Evolutionary conservation across 768 basidiomycete species (phyloP).

Genomic region (Obba rivulosa): DNA sequence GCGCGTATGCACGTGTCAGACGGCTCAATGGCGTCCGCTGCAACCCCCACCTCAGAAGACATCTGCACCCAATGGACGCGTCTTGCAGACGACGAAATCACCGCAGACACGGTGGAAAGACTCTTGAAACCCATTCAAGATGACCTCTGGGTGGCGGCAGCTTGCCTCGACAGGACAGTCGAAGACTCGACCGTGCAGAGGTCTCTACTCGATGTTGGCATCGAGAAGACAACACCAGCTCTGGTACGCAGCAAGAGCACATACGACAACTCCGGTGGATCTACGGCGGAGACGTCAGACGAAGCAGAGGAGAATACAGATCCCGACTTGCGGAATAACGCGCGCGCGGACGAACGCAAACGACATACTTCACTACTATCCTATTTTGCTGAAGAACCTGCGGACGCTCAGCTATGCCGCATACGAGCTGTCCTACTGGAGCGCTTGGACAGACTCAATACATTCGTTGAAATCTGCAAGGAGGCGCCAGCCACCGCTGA

Average conservation of each 20-base stretch:
- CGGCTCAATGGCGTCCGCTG: conserved; percentile 16
- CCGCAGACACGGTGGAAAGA: conserved; percentile 39
- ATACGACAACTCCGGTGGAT: conserved; percentile 15
- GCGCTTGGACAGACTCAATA: conserved; percentile 64
- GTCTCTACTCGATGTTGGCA: conserved; percentile 55
- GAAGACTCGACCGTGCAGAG: conserved; percentile 51
- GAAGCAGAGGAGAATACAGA: neutral
- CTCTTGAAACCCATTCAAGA: conserved; percentile 49
- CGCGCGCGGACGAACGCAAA: conserved; percentile 18
- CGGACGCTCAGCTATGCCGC: conserved; percentile 59
- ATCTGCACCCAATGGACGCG: conserved; percentile 42
- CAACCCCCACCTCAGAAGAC: conserved; percentile 28
- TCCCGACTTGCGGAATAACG: conserved; percentile 1
- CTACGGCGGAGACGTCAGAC: conserved; percentile 14
- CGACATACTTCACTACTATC: conserved; percentile 30
- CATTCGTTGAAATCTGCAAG: conserved; percentile 60
- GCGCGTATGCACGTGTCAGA: conserved; percentile 16
- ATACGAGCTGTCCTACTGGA: conserved; percentile 66
- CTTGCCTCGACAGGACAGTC: conserved; percentile 64
- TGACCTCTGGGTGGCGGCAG: conserved; percentile 76
- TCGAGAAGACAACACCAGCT: conserved; percentile 51
- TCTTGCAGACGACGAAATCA: conserved; percentile 55
- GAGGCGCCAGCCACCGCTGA: conserved; percentile 23
- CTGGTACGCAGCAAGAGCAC: conserved; percentile 41
- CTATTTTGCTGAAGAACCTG: conserved; percentile 52